These are phyloP conservation scores for Xylaria sp. DNA, from an alignment of 2,329 filamentous ascomycete species.

Conservation along the genomic window DNA sequence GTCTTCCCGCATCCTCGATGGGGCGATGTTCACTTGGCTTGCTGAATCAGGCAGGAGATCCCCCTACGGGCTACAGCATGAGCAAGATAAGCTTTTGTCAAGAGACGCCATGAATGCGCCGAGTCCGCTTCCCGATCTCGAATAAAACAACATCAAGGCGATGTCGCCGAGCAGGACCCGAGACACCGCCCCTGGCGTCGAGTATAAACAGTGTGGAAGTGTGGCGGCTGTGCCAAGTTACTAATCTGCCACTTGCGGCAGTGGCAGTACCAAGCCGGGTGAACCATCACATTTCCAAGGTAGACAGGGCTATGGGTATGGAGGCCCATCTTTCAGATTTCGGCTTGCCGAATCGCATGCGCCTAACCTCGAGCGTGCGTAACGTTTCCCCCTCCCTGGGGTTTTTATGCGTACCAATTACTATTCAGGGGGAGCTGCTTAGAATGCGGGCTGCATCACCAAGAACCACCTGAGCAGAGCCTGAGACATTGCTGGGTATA, in stretches of 20 bases:
- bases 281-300: no score
- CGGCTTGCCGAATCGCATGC: not conserved
- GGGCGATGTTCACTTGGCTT: conserved; percentile 24
- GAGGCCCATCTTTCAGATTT: not conserved
- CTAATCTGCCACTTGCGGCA: not conserved
- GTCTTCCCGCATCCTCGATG: conserved; percentile 34
- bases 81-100: conserved; percentile 24
- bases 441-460: not conserved
- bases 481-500: not conserved
- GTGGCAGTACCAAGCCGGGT: conserved; percentile 8
- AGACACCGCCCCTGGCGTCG: no score
- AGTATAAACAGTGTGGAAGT: not conserved
- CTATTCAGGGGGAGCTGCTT: conserved; percentile 6
- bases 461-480: not conserved
- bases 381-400: not conserved
- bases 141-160: not conserved
- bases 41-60: conserved; percentile 35
- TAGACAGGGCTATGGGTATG: no score
- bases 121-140: not conserved
- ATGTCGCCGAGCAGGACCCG: no score
- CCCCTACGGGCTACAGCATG: conserved; percentile 2
- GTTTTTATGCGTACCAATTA: not conserved
- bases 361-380: not conserved
- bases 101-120: not conserved
- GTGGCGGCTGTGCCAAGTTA: conserved; percentile 2